These are phyloP conservation scores for Leucocoprinus birnbaumii DNA, from an alignment of 768 basidiomycete genomes.

Conservation along the genomic window DNA sequence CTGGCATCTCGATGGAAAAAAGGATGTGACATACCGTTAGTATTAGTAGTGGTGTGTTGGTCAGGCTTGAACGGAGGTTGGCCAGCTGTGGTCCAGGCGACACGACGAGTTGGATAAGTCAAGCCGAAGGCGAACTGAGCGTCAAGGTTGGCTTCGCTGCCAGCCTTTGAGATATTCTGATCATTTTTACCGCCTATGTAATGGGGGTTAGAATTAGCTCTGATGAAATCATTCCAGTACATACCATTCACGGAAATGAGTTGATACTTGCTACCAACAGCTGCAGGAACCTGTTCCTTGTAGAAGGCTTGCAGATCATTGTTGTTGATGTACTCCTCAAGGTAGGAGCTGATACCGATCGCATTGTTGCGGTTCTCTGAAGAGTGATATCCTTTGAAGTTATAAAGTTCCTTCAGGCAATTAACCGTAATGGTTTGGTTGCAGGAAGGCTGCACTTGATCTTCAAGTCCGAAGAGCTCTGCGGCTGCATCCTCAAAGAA, in stretches of 20 bases:
- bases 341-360: constrained; percentile 54
- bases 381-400: constrained; percentile 43
- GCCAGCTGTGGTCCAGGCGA: constrained; percentile 63
- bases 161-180: constrained; percentile 51
- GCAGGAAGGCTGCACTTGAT: constrained; percentile 27
- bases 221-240: too few species aligned
- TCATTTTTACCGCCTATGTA: constrained; percentile 63
- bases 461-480: background rate
- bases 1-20: background rate
- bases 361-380: constrained; percentile 39
- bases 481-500: constrained; percentile 18
- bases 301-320: constrained; percentile 53
- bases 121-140: constrained; percentile 67
- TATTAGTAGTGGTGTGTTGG: constrained; percentile 29
- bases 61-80: constrained; percentile 58
- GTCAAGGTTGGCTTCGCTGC: constrained; percentile 66
- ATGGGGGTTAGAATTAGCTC: too few species aligned
- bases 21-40: constrained; percentile 27
- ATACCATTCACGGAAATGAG: constrained; percentile 55
- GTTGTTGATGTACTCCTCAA: constrained; percentile 51
- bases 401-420: constrained; percentile 57
- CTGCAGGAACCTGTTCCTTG: constrained; percentile 42
- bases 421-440: constrained; percentile 46
- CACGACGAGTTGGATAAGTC: constrained; percentile 54
- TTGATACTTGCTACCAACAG: constrained; percentile 47